Percentiles rank a stretch among this genome's conserved stretches.
Conservation (phyloP, 1,284 basidiomycete genomes). For the Salmacisia buchloeana region DNA sequence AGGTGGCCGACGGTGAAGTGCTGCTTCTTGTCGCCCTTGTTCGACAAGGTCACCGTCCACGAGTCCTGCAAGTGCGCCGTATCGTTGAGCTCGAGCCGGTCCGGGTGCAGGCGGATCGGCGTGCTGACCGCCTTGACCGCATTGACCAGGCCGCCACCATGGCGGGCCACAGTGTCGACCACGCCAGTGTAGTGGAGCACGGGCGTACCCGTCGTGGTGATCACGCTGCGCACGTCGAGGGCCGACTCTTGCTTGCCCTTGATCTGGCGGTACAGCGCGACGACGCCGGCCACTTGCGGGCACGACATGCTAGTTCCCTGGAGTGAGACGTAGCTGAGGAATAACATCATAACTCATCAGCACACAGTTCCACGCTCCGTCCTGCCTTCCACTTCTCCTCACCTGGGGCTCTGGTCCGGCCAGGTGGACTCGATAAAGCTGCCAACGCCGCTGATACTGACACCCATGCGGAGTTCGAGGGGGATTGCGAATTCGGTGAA, state of each 20-base stretch:
- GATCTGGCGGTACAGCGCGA: conserved; percentile 60
- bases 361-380: not conserved
- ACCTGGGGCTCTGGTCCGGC: too few relatives aligned
- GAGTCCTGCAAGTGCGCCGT: conserved; percentile 53
- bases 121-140: conserved; percentile 62
- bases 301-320: not conserved
- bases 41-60: conserved; percentile 31
- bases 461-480: not conserved
- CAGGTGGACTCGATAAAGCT: conserved; percentile 40
- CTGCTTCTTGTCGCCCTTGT: conserved; percentile 28
- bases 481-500: not conserved
- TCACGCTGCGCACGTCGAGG: conserved; percentile 52
- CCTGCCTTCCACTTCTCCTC: too few relatives aligned
- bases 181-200: conserved; percentile 57
- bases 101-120: conserved; percentile 57
- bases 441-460: not conserved
- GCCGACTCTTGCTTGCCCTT: conserved; percentile 54
- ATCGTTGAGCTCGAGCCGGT: conserved; percentile 65
- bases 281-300: not conserved
- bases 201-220: conserved; percentile 61
- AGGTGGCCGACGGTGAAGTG: conserved; percentile 35
- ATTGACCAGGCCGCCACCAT: conserved; percentile 65
- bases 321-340: not conserved
- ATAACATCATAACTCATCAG: not conserved
- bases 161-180: conserved; percentile 61